These are phyloP conservation scores for Dothideomycetidae sp. DNA, from an alignment of 2,329 filamentous ascomycete species.

Conservation along the genomic window DNA sequence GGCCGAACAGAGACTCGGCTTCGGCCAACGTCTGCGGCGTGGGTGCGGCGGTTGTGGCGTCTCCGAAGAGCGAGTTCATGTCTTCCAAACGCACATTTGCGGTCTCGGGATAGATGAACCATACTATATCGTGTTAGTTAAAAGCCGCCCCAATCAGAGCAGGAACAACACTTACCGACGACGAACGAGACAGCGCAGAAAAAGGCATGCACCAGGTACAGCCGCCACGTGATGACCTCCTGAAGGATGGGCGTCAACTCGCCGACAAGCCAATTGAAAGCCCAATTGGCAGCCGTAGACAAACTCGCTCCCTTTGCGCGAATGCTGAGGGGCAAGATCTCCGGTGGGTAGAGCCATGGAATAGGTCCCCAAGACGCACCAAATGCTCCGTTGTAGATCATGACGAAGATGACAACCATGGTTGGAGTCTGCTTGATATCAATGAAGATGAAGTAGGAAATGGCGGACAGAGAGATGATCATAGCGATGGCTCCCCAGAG, in stretches of 20 bases:
- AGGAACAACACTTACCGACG: conserved; percentile 55
- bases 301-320: conserved; percentile 88
- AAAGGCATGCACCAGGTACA: conserved; percentile 92
- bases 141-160: background rate
- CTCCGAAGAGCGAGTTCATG: conserved; percentile 89
- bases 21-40: conserved; percentile 69
- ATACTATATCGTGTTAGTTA: conserved; percentile 46
- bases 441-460: conserved; percentile 67
- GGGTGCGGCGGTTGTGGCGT: conserved; percentile 68
- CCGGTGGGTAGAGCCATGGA: conserved; percentile 89
- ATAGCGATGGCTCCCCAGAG: conserved; percentile 77
- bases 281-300: conserved; percentile 50
- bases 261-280: conserved; percentile 26
- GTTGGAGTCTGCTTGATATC: conserved; percentile 61
- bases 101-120: conserved; percentile 94
- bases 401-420: conserved; percentile 78
- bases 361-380: conserved; percentile 91
- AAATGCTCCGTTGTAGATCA: conserved; percentile 93
- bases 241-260: conserved; percentile 53
- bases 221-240: conserved; percentile 79
- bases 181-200: conserved; percentile 94
- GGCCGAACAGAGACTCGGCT: conserved; percentile 65
- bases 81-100: conserved; percentile 91
- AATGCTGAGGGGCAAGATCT: conserved; percentile 87
- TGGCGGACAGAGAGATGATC: conserved; percentile 67